Evolutionary conservation across 148 eudicot species (phyloP).

Genomic region (Hydrangea macrophylla): DNA sequence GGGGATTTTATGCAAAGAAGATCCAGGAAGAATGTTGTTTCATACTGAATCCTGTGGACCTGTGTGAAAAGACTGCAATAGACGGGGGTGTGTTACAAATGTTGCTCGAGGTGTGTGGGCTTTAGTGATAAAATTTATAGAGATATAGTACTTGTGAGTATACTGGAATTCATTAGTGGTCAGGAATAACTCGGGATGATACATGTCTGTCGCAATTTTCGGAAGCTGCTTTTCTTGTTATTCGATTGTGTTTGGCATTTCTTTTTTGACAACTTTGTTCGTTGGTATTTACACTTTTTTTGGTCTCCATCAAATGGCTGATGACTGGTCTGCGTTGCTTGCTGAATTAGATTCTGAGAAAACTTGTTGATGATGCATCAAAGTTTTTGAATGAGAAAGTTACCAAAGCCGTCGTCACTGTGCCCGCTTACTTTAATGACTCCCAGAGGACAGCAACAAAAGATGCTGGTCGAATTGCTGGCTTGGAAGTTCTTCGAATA

Average conservation of each 20-base stretch:
- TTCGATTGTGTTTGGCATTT: background rate
- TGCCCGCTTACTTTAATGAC: conserved; percentile 75
- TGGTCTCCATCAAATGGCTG: background rate
- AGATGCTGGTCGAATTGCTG: conserved; percentile 72
- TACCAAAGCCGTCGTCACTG: conserved; percentile 73
- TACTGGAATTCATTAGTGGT: background rate
- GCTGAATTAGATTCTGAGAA: conserved; percentile 50
- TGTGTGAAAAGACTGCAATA: background rate
- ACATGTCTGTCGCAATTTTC: background rate
- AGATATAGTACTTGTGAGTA: background rate
- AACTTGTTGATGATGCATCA: conserved; percentile 79
- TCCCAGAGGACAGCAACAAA: conserved; percentile 77
- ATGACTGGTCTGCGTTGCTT: background rate
- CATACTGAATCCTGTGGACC: background rate
- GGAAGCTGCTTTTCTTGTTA: background rate
- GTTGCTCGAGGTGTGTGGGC: background rate
- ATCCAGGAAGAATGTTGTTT: background rate
- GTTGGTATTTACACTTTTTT: background rate
- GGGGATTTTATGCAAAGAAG: background rate
- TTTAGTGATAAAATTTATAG: too few relatives aligned
- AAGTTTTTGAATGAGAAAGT: conserved; percentile 62
- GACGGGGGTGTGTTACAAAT: background rate
- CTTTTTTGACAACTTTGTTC: background rate
- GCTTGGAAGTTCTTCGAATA: conserved; percentile 64
- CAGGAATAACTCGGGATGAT: background rate